A percentile compares a stretch with the other conserved stretches of the same genome.
Evolutionary conservation across 208 protist genomes (phyloP).

Genomic region (Tritrichomonas musculus): DNA sequence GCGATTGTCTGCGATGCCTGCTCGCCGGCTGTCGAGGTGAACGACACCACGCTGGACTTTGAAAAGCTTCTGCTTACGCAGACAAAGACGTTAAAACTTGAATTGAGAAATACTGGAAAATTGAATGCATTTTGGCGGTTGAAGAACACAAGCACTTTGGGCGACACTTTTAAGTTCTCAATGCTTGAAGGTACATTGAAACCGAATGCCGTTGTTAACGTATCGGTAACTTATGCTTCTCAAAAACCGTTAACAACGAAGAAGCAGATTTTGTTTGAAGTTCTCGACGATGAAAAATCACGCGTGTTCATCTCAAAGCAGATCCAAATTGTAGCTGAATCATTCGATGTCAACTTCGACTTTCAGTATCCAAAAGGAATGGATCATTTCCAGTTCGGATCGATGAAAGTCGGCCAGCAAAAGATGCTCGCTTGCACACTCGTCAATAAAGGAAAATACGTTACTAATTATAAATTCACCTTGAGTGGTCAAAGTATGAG

Average conservation of each 20-base stretch:
- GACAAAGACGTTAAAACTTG: background rate
- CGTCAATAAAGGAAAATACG: constrained; percentile 11
- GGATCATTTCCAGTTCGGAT: constrained; percentile 18
- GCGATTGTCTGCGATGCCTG: background rate
- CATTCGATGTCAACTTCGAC: constrained; percentile 23
- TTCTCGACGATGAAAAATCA: background rate
- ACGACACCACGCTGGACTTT: background rate
- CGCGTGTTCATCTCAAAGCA: background rate
- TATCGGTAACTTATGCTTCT: background rate
- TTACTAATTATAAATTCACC: background rate
- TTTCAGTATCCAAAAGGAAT: background rate
- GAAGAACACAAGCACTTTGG: background rate
- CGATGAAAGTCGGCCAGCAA: background rate
- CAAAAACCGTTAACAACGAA: background rate
- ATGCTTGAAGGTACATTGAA: background rate
- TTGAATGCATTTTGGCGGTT: background rate
- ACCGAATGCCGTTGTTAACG: background rate
- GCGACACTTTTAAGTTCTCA: background rate
- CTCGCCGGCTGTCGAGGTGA: background rate
- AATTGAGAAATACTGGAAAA: background rate
- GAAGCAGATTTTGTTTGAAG: background rate
- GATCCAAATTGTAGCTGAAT: background rate
- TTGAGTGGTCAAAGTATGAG: background rate
- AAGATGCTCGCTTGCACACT: background rate
- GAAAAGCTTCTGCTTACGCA: background rate